These are phyloP conservation scores for Gossypium aridum DNA, from an alignment of 441 rosid genomes.

Conservation along the genomic window DNA sequence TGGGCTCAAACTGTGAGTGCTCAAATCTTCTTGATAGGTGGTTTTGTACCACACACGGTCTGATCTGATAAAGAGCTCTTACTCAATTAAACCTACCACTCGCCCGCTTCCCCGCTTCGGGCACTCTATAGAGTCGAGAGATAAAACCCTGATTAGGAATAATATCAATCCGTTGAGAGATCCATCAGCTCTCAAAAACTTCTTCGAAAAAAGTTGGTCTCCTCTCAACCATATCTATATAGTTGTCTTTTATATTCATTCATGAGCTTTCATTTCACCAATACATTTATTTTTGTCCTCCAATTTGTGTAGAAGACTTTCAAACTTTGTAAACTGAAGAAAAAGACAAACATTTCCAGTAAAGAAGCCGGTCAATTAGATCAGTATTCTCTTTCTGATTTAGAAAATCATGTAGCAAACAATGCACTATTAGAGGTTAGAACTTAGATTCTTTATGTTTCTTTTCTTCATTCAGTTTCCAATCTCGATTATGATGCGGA, in stretches of 20 bases:
- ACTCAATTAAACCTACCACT: too few species aligned
- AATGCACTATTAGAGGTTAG: not conserved
- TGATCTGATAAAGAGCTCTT: too few species aligned
- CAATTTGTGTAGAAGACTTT: not conserved
- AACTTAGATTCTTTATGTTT: not conserved
- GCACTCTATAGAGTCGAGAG: too few species aligned
- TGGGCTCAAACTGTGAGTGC: too few species aligned
- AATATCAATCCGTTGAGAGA: too few species aligned
- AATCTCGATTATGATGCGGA: not conserved
- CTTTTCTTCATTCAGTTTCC: not conserved
- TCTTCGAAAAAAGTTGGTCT: too few species aligned
- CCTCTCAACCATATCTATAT: too few species aligned
- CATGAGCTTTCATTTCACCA: not conserved
- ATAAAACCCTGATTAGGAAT: too few species aligned
- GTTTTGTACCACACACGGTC: too few species aligned
- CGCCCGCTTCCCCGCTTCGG: too few species aligned
- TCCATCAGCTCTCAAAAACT: too few species aligned
- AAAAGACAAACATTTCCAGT: not conserved
- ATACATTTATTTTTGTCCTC: not conserved
- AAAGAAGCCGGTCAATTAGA: not conserved
- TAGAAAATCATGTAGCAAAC: not conserved
- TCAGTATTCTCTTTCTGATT: not conserved
- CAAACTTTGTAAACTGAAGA: conserved; percentile 11
- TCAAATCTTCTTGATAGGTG: too few species aligned
- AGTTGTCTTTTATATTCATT: not conserved